These are phyloP conservation scores for Diaporthe longicolla DNA, from an alignment of 2,329 filamentous ascomycete species.

Conservation along the genomic window DNA sequence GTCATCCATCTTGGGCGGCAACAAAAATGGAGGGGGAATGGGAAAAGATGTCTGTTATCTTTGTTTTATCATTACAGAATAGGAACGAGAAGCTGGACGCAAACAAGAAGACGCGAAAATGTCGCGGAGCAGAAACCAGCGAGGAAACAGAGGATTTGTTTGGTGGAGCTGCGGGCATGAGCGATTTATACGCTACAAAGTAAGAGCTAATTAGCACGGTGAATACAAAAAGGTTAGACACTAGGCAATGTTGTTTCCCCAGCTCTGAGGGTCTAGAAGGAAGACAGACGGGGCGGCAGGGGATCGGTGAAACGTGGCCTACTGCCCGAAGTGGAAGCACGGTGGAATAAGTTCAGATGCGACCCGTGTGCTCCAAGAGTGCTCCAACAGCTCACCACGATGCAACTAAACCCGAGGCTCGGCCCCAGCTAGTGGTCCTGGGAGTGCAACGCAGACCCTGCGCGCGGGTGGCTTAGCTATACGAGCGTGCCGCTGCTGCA, in stretches of 20 bases:
- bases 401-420: background rate
- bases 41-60: background rate
- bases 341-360: background rate
- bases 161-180: too few species aligned
- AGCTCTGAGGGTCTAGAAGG: background rate
- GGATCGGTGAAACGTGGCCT: background rate
- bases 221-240: background rate
- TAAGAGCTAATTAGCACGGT: too few species aligned
- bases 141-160: background rate
- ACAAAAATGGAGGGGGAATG: background rate
- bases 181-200: background rate
- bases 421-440: background rate
- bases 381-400: background rate
- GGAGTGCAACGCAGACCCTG: background rate
- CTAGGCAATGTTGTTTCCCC: background rate
- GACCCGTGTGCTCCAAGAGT: background rate
- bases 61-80: background rate
- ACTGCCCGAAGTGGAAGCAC: background rate
- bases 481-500: background rate
- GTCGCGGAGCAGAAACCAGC: too few species aligned
- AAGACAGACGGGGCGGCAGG: background rate
- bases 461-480: conserved; percentile 5
- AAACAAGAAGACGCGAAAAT: background rate
- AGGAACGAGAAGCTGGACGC: background rate
- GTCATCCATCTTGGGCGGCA: background rate